These are phyloP conservation scores for Rubia balearica DNA, from an alignment of 305 asterid genomes.

Conservation along the genomic window DNA sequence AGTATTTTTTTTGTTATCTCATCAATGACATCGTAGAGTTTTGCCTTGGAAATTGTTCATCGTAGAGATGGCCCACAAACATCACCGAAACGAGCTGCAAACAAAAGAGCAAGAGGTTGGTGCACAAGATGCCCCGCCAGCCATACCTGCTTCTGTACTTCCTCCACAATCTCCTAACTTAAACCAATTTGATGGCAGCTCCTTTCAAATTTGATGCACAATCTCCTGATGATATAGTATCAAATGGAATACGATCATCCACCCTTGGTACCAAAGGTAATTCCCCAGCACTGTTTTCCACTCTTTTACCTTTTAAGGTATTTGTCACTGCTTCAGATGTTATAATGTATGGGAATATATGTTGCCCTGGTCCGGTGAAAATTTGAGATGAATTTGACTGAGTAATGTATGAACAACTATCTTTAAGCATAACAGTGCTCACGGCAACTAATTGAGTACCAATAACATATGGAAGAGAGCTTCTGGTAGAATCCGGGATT, in stretches of 20 bases:
- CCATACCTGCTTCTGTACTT: no score
- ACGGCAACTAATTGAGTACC: slow-evolving; percentile 11
- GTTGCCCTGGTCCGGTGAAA: neutral
- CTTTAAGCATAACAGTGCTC: neutral
- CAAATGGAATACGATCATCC: slow-evolving; percentile 47
- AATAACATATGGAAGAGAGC: neutral
- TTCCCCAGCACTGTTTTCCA: slow-evolving; percentile 13
- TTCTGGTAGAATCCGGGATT: no score
- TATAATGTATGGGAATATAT: neutral
- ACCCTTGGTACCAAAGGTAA: slow-evolving; percentile 52
- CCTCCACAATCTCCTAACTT: slow-evolving; percentile 38
- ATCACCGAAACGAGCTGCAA: no score
- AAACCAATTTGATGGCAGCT: slow-evolving; percentile 42
- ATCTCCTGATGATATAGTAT: slow-evolving; percentile 84
- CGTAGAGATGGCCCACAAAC: no score
- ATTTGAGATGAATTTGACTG: neutral
- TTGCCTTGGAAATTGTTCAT: no score
- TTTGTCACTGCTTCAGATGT: neutral
- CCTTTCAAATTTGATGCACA: slow-evolving; percentile 78
- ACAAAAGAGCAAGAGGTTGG: no score
- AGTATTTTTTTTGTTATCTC: no score
- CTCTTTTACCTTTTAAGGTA: slow-evolving; percentile 12
- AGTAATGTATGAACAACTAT: neutral
- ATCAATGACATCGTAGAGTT: no score
- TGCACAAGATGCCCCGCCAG: no score